Evolutionary conservation across 441 rosid species (phyloP), one percentile per base, ranked within the genome.

Genomic region (Bocquillonia castaneifolia): DNA sequence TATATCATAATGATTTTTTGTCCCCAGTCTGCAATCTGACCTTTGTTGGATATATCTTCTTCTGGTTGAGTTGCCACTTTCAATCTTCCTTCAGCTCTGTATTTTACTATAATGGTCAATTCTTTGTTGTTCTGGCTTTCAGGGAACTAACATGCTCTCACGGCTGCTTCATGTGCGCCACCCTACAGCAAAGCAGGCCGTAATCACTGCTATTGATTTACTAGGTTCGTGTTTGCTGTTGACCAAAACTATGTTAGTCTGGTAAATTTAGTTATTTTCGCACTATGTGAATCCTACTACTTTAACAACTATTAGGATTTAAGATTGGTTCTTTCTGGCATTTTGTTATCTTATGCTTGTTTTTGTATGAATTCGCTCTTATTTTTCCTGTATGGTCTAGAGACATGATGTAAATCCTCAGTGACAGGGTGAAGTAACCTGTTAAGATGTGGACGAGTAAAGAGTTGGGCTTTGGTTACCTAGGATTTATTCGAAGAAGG

Each of bases 131-230:
- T 71, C 56, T 68, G 81, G 74, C 73, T 66, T 68, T 70, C 93
- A 95, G 99, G 99, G 99, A 63, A 95, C 99, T 44, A 95, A 95
- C 80, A 92, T 95, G 99, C 97, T 92, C 80, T 92, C 99, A 62
- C 80, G 93, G 72, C 97, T 94, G 84, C 98, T 94, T 83, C 94
- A 94, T 80, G 99, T 94, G 66, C 86, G 92, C 54, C 85, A 88
- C 65, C 97, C 89, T 67, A 87, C 94, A 63, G 97, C 99, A 76
- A 95, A 92, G 82, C 97, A 92, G 82, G 99, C 99, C 69, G 98
- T 95, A 70, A 95, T 95, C 72, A 92, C 97, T 69, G 99, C 99
- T 69, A 95, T 95, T 74, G 92, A 92, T 80, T 87, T 92, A 73
- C 88, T 95, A 83, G 99, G 99, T 95, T 75, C 72, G 89, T 78